Percentiles rank a stretch among this genome's conserved stretches.
phyloP scores from a whole-genome alignment of 106 monocot species.

The Allium fistulosum region DNA sequence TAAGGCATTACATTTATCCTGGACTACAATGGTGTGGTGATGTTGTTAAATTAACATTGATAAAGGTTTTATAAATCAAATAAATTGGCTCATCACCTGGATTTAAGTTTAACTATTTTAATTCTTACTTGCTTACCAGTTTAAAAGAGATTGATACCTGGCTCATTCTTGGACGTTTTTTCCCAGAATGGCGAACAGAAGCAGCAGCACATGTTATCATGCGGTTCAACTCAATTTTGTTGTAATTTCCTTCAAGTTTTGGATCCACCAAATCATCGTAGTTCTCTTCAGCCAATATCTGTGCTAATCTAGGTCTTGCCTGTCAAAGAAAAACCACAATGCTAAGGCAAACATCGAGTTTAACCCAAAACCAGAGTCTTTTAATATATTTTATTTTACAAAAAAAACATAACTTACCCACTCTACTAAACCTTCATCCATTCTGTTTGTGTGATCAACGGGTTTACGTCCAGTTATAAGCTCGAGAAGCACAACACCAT shows the following conservation, averaged over 20 bases:
- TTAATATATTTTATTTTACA: neutral
- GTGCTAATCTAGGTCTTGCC: constrained; percentile 34
- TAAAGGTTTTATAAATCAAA: too few relatives aligned
- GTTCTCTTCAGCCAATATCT: constrained; percentile 32
- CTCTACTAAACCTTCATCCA: constrained; percentile 58
- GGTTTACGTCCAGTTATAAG: constrained; percentile 46
- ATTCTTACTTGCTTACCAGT: neutral
- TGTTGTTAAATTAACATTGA: too few relatives aligned
- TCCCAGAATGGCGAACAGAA: constrained; percentile 51
- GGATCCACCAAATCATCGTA: constrained; percentile 48
- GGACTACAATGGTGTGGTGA: too few relatives aligned
- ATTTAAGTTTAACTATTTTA: too few relatives aligned
- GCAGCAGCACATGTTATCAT: constrained; percentile 45
- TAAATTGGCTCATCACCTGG: too few relatives aligned
- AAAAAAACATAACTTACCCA: constrained; percentile 28
- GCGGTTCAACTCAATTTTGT: constrained; percentile 35
- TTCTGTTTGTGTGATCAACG: constrained; percentile 13
- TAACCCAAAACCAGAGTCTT: too few relatives aligned
- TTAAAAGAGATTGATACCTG: constrained; percentile 22
- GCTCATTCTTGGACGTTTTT: constrained; percentile 60
- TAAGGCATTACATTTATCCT: too few relatives aligned
- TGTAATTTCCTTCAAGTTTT: constrained; percentile 36
- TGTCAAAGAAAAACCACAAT: neutral
- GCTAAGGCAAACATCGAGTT: too few relatives aligned
- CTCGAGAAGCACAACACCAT: constrained; percentile 52